Evolutionary conservation across 495 filamentous ascomycete genomes (phyloP).

Genomic region (Penicillium antarcticum): DNA sequence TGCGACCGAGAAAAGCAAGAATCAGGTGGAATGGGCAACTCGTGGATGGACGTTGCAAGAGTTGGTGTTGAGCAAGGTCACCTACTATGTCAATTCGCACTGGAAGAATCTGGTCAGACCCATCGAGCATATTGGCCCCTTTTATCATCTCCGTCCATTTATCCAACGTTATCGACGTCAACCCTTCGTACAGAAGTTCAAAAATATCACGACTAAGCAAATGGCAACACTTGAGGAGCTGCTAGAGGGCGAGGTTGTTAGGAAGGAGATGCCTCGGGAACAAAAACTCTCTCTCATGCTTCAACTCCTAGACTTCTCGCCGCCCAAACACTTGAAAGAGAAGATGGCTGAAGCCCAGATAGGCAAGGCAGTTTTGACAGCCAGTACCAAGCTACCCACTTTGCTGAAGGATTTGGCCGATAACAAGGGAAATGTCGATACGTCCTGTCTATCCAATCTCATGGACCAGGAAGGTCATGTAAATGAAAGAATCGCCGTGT

Average conservation of each 20-base stretch:
- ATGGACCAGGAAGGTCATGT: neutral
- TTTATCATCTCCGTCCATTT: slow-evolving; percentile 39
- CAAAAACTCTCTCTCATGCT: slow-evolving; percentile 1
- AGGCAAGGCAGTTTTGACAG: slow-evolving; percentile 1
- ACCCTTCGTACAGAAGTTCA: slow-evolving; percentile 11
- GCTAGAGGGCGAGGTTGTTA: neutral
- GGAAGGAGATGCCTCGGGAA: neutral
- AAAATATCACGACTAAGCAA: neutral
- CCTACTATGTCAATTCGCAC: slow-evolving; percentile 39
- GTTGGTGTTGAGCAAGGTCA: slow-evolving; percentile 45
- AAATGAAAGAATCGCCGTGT: neutral
- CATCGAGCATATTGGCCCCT: slow-evolving; percentile 34
- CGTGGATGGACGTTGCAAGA: slow-evolving; percentile 50
- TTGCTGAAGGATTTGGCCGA: neutral
- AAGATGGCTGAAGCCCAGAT: slow-evolving; percentile 2
- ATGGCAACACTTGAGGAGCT: neutral
- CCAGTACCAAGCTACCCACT: neutral
- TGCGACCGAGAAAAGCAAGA: neutral
- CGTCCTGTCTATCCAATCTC: slow-evolving; percentile 10
- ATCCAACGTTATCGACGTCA: slow-evolving; percentile 24
- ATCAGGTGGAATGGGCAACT: slow-evolving; percentile 31
- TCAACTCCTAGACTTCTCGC: neutral
- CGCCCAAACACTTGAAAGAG: neutral
- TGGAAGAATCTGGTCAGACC: slow-evolving; percentile 34
- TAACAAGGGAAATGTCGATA: neutral